phyloP scores from a whole-genome alignment of 129 eudicot species.

The Apium graveolens region DNA sequence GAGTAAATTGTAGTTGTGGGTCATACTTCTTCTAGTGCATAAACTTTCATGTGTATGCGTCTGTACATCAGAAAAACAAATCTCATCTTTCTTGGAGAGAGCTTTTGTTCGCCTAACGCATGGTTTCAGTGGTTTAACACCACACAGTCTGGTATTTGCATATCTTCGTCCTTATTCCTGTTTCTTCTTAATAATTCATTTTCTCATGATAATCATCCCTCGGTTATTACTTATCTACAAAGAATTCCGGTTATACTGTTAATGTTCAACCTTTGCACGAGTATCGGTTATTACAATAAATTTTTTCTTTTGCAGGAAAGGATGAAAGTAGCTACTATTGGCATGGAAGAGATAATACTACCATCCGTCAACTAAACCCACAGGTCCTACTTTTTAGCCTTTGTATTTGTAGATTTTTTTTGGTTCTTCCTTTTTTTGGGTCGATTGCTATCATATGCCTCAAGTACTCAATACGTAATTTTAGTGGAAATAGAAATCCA shows the following conservation, averaged over 20 bases:
- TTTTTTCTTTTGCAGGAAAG: conserved; percentile 42
- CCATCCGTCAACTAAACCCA: conserved; percentile 84
- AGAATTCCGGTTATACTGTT: not conserved
- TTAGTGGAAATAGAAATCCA: not conserved
- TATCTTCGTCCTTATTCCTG: not conserved
- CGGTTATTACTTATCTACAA: not conserved
- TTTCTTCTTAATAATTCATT: not conserved
- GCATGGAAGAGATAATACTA: conserved; percentile 91
- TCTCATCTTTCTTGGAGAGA: conserved; percentile 59
- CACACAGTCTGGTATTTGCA: conserved; percentile 71
- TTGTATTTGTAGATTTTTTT: not conserved
- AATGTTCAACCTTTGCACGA: not conserved
- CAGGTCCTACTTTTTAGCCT: conserved; percentile 41
- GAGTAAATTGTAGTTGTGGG: not conserved
- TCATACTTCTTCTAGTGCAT: not conserved
- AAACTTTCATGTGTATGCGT: not conserved
- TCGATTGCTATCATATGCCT: not conserved
- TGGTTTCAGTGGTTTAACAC: conserved; percentile 99
- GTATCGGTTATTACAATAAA: not conserved
- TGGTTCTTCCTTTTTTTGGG: not conserved
- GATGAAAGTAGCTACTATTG: conserved; percentile 61
- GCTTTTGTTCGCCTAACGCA: conserved; percentile 90
- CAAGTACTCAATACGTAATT: not conserved
- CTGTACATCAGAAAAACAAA: conserved; percentile 21
- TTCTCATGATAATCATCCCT: not conserved